Evolutionary conservation across 2,329 filamentous ascomycete genomes (phyloP).

Genomic region (Neonectria neomacrospora): DNA sequence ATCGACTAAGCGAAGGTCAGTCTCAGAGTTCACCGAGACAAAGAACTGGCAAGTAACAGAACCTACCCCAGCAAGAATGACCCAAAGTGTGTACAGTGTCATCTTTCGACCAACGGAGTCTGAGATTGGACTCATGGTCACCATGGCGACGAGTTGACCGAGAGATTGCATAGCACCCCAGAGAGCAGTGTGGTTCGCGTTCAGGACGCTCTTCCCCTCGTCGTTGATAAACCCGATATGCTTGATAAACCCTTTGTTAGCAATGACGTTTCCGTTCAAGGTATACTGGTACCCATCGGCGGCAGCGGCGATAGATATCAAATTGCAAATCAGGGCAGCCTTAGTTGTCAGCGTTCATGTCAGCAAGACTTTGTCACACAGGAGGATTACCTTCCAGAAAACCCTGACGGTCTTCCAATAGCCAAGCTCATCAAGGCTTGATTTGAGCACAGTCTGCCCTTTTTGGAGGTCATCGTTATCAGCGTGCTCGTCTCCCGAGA

Average conservation of each 20-base stretch:
- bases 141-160: constrained; percentile 26
- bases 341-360: constrained; percentile 1
- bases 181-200: constrained; percentile 23
- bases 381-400: constrained; percentile 11
- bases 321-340: constrained; percentile 26
- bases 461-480: constrained; percentile 3
- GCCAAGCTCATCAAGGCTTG: constrained; percentile 13
- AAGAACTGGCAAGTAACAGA: not conserved
- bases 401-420: constrained; percentile 13
- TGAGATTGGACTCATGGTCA: constrained; percentile 19
- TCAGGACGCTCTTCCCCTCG: constrained; percentile 13
- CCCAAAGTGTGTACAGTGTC: constrained; percentile 17
- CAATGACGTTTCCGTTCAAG: constrained; percentile 28
- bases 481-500: constrained; percentile 1
- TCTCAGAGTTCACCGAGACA: not conserved
- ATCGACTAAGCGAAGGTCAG: not conserved
- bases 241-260: constrained; percentile 28
- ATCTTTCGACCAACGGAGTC: constrained; percentile 22
- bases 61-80: constrained; percentile 5
- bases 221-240: constrained; percentile 19
- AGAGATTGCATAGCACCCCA: constrained; percentile 29
- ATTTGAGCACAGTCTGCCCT: constrained; percentile 6
- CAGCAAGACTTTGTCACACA: not conserved
- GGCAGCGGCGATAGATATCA: constrained; percentile 24
- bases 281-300: constrained; percentile 26